phyloP scores from a whole-genome alignment of 129 eudicot species.

The Cynara cardunculus region DNA sequence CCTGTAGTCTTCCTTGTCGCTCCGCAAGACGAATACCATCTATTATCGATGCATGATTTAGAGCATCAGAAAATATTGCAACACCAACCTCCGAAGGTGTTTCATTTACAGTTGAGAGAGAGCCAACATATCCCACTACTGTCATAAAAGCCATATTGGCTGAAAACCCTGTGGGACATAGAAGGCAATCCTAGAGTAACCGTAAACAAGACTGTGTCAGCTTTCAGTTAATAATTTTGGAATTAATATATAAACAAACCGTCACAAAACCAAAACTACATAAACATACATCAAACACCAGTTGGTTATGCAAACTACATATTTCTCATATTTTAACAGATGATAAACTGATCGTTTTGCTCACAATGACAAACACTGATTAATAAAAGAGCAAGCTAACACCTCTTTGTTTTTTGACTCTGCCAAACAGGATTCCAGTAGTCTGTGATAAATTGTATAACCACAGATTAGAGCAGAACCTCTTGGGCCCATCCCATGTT shows the following conservation, averaged over 20 bases:
- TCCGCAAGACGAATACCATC: constrained; percentile 96
- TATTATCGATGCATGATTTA: constrained; percentile 94
- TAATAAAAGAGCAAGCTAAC: constrained; percentile 15
- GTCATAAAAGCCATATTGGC: constrained; percentile 98
- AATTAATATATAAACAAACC: not conserved
- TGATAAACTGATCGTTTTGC: not conserved
- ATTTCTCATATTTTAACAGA: constrained; percentile 9
- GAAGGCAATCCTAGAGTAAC: constrained; percentile 88
- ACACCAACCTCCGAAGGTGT: constrained; percentile 46
- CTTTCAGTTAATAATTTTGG: not conserved
- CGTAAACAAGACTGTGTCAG: constrained; percentile 18
- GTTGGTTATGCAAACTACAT: not conserved
- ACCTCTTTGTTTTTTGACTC: constrained; percentile 91
- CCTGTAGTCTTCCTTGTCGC: constrained; percentile 50
- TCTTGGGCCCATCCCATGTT: constrained; percentile 97
- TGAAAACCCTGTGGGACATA: constrained; percentile 98
- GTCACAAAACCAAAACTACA: not conserved
- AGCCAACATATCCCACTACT: constrained; percentile 72
- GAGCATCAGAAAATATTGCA: constrained; percentile 92
- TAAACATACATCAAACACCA: not conserved
- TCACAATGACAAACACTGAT: too few species aligned
- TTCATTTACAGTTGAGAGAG: constrained; percentile 45
- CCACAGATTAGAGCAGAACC: constrained; percentile 98
- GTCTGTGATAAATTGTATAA: constrained; percentile 79
- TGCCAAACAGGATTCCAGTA: constrained; percentile 75